phyloP scores from a whole-genome alignment of 2,329 filamentous ascomycete genomes.

The Juglanconis sp. region DNA sequence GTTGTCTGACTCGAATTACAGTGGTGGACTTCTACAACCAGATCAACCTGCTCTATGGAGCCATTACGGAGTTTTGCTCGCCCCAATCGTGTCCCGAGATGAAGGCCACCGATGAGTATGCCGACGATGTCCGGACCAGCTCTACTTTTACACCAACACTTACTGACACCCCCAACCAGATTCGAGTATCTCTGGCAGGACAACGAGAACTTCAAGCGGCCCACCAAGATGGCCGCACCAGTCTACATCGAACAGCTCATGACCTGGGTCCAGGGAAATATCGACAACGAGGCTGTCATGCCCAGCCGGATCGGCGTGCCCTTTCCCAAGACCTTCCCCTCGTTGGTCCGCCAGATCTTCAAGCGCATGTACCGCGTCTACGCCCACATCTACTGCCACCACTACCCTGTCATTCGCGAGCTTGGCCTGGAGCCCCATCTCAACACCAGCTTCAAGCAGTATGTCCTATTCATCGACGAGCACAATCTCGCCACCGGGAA shows the following conservation, averaged over 20 bases:
- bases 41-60: constrained; percentile 97
- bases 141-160: too few species aligned
- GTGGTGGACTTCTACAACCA: constrained; percentile 99
- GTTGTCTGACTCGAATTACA: constrained; percentile 33
- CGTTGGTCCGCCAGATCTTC: constrained; percentile 91
- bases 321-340: constrained; percentile 88
- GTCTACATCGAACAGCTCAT: constrained; percentile 98
- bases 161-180: constrained; percentile 38
- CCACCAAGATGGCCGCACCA: constrained; percentile 96
- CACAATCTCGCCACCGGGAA: constrained; percentile 88
- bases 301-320: constrained; percentile 93
- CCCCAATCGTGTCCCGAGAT: constrained; percentile 96
- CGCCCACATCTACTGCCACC: constrained; percentile 99
- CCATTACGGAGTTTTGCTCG: constrained; percentile 98
- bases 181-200: constrained; percentile 99
- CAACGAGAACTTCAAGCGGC: constrained; percentile 86
- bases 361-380: constrained; percentile 99
- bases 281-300: constrained; percentile 93
- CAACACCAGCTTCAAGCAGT: constrained; percentile 99
- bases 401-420: constrained; percentile 95
- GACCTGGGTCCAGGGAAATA: constrained; percentile 91
- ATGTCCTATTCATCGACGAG: constrained; percentile 97
- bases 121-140: background rate
- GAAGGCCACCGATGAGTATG: constrained; percentile 99
- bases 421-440: constrained; percentile 94